Evolutionary conservation across 805 yeast species (phyloP).

Genomic region (Pichia kluyveri): DNA sequence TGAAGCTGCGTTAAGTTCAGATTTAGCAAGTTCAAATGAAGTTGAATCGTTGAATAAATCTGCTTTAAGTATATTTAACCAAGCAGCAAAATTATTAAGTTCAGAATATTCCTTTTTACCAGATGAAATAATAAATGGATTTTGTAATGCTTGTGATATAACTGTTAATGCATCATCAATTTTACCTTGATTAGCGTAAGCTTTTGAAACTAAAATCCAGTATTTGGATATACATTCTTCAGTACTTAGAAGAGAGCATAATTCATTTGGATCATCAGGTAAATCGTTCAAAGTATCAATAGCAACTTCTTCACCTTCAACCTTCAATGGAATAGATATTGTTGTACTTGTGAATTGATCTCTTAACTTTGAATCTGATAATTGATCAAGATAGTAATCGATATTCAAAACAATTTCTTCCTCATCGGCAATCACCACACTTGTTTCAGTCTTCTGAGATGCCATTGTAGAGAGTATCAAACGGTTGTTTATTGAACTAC

Average conservation of each 20-base stretch:
- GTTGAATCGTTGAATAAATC: slow-evolving; percentile 18
- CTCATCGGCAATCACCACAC: background rate
- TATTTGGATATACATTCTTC: slow-evolving; percentile 69
- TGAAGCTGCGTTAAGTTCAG: slow-evolving; percentile 36
- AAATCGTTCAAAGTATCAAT: slow-evolving; percentile 73
- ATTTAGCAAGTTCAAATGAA: slow-evolving; percentile 20
- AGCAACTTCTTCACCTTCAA: slow-evolving; percentile 76
- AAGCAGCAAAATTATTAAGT: slow-evolving; percentile 56
- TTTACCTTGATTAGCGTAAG: slow-evolving; percentile 59
- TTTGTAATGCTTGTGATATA: slow-evolving; percentile 47
- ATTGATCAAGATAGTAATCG: slow-evolving; percentile 18
- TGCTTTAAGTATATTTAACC: slow-evolving; percentile 55
- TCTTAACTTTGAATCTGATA: slow-evolving; percentile 13
- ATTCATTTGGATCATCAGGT: slow-evolving; percentile 84
- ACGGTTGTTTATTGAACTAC: no score
- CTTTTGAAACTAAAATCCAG: slow-evolving; percentile 81
- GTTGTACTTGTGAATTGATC: slow-evolving; percentile 19
- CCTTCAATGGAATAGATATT: slow-evolving; percentile 56
- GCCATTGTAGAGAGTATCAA: background rate
- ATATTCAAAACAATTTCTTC: slow-evolving; percentile 18
- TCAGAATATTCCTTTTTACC: slow-evolving; percentile 34
- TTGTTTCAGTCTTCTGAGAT: background rate
- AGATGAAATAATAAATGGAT: slow-evolving; percentile 20
- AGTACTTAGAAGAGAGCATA: slow-evolving; percentile 66
- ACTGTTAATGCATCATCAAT: slow-evolving; percentile 56